Percentiles rank a stretch among this genome's conserved stretches.
Evolutionary conservation across 768 basidiomycete genomes (phyloP).

Genomic region (Sporobolomyces pararoseus): DNA sequence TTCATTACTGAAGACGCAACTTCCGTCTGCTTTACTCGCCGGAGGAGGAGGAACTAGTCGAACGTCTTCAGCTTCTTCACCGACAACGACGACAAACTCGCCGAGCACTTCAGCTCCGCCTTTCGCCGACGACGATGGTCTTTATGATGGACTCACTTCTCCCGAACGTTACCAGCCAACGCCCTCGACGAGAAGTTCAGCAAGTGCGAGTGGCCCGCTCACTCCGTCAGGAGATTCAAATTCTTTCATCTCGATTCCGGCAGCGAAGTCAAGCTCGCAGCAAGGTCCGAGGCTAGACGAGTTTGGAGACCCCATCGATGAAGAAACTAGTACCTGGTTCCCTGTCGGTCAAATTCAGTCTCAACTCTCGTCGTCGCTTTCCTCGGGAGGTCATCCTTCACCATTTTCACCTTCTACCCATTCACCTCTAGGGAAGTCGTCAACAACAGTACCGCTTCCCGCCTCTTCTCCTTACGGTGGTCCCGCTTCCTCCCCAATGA

Average conservation of each 20-base stretch:
- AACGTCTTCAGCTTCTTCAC: neutral
- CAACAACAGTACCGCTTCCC: constrained; percentile 5
- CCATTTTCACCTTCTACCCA: neutral
- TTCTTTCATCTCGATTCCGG: neutral
- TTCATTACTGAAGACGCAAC: neutral
- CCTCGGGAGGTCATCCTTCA: neutral
- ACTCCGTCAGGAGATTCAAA: constrained; percentile 21
- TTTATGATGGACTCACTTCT: constrained; percentile 23
- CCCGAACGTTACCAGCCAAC: constrained; percentile 12
- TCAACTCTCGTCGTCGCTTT: constrained; percentile 4
- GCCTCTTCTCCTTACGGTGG: constrained; percentile 21
- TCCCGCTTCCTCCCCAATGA: constrained; percentile 19
- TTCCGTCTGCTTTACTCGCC: neutral
- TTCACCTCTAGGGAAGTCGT: neutral
- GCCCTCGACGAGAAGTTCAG: constrained; percentile 22
- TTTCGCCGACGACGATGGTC: constrained; percentile 29
- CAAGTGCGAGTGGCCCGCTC: constrained; percentile 14
- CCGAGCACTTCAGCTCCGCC: constrained; percentile 6
- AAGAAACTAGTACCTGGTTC: constrained; percentile 36
- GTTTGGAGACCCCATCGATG: constrained; percentile 32
- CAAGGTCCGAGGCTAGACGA: constrained; percentile 13
- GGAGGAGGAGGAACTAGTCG: neutral
- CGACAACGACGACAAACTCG: neutral
- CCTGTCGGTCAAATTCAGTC: constrained; percentile 5
- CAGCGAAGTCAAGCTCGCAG: neutral